Base-by-base conservation (phyloP, 768 basidiomycete genomes). In the Amanita phalloides region DNA sequence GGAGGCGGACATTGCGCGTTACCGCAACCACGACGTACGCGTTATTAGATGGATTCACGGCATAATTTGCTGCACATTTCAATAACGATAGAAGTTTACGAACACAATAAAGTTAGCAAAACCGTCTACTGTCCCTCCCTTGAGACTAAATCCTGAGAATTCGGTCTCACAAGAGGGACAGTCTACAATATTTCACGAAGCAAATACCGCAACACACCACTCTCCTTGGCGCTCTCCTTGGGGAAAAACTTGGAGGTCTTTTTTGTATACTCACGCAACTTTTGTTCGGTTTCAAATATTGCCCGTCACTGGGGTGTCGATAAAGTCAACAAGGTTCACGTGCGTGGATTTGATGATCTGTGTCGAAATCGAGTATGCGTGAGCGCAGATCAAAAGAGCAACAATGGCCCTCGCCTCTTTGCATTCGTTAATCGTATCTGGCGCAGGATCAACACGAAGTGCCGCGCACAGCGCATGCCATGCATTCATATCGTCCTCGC, bases 181-280 rank as follows among this genome's bases (percentile, higher is more conserved):
- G 32, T 32, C 32, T 32, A 32, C 17, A 53, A 46, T 7, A 53
- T 46, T 14, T 38, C 11, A n/a, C 51, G 43, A 45, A 53, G 45
- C 25, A 53, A n/a, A 30, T 47, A 53, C 6, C 26, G 17, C 23
- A 53, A 39, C 21, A 53, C 43, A 1, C 44, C 43, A 28, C 44
- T 53, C 25, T 47, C 37, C 36, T 53, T 53, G 7, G 51, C 51
- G n/a, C 51, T 53, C 14, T 53, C 44, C 20, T 36, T 53, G 4
- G 51, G 51, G 20, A 45, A 53, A 9, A 23, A 32, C 23, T 46
- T 53, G 28, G 9, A 1, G 7, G 23, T 20, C 17, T 43, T 21
- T 11, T 13, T 13, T 2, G 51, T 53, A 36, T 53, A 53, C 10
- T 14, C 21, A 8, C 44, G 11, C 2, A 53, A 28, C n/a, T 45